These are phyloP conservation scores for Fremontodendron californicum DNA, from an alignment of 345 rosid species.

Conservation along the genomic window DNA sequence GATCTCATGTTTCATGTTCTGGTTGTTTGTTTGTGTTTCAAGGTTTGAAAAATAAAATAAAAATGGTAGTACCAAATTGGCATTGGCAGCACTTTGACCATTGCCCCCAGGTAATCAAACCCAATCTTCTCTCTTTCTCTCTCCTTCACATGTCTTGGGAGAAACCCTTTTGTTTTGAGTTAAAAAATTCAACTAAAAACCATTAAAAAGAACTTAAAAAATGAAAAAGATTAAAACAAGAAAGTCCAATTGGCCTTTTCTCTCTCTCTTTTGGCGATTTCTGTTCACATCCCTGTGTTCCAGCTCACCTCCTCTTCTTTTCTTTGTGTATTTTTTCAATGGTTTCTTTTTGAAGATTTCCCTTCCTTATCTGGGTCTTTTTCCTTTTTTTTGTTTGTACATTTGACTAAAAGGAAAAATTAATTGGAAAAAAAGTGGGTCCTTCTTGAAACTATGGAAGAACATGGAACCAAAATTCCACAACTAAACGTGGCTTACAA, in stretches of 20 bases:
- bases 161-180: not conserved
- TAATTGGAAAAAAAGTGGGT: conserved; percentile 18
- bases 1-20: not conserved
- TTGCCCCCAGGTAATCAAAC: no score
- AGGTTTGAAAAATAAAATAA: not conserved
- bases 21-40: not conserved
- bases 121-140: not conserved
- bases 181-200: no score
- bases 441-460: conserved; percentile 9
- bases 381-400: not conserved
- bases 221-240: no score
- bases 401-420: no score
- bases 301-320: conserved; percentile 28
- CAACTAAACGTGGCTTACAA: conserved; percentile 35
- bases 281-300: conserved; percentile 23
- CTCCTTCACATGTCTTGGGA: conserved; percentile 4
- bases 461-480: conserved; percentile 25
- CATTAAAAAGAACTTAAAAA: no score
- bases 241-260: no score
- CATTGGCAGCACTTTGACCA: not conserved
- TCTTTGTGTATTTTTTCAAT: not conserved
- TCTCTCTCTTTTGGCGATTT: not conserved
- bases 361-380: not conserved
- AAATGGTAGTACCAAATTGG: no score
- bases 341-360: not conserved